Conservation (phyloP, 257 asterid genomes). For the Plantago elongata region DNA sequence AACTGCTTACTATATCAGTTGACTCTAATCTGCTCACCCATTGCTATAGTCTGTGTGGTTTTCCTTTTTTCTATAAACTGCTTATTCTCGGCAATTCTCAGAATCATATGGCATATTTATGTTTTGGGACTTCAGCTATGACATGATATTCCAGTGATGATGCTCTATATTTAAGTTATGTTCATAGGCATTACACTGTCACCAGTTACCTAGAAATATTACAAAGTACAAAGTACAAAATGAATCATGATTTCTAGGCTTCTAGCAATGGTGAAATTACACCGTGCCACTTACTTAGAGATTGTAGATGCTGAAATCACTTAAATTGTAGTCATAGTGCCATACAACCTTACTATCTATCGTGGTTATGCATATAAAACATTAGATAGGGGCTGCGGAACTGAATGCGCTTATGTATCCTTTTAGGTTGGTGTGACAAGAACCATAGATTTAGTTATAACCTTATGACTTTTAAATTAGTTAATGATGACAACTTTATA, state of each 20-base stretch:
- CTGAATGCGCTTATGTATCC: no score
- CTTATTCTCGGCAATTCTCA: not conserved
- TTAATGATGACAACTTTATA: no score
- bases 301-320: slow-evolving; percentile 2
- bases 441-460: no score
- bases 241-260: no score
- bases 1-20: no score
- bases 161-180: not conserved
- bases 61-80: not conserved
- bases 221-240: no score
- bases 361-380: not conserved
- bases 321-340: not conserved
- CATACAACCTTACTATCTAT: not conserved
- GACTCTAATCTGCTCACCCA: not conserved
- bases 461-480: no score
- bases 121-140: not conserved
- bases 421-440: no score
- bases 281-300: no score
- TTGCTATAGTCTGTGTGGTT: not conserved
- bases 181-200: not conserved
- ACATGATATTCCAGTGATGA: not conserved
- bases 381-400: not conserved
- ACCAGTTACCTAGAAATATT: not conserved
- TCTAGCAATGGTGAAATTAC: no score
- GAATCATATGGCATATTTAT: not conserved